Evolutionary conservation across 2,329 filamentous ascomycete genomes (phyloP).

Genomic region (Talaromyces piceae): DNA sequence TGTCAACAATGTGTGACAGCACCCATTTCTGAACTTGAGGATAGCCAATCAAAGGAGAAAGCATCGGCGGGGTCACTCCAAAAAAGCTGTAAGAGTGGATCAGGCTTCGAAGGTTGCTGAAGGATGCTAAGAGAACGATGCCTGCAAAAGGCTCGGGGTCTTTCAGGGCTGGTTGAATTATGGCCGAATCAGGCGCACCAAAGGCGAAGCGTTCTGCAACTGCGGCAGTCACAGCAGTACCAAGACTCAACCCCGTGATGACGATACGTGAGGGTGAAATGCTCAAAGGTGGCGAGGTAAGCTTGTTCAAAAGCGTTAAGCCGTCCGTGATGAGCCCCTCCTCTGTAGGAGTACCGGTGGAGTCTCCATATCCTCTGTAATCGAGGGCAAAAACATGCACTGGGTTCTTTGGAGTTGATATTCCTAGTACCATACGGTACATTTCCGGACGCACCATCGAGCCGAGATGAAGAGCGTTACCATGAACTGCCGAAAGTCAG

Average conservation of each 20-base stretch:
- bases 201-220: constrained; percentile 64
- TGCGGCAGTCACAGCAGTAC: constrained; percentile 73
- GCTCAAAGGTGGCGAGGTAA: constrained; percentile 49
- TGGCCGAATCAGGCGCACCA: constrained; percentile 25
- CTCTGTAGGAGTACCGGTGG: constrained; percentile 73
- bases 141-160: constrained; percentile 62
- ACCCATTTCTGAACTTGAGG: constrained; percentile 58
- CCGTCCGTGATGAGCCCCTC: constrained; percentile 74
- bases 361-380: constrained; percentile 81
- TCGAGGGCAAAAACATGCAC: constrained; percentile 81
- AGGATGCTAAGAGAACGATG: constrained; percentile 70
- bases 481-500: constrained; percentile 29
- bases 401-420: constrained; percentile 53
- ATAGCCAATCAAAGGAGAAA: constrained; percentile 65
- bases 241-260: constrained; percentile 78
- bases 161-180: constrained; percentile 35
- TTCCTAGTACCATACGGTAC: constrained; percentile 69
- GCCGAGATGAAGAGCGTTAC: constrained; percentile 78
- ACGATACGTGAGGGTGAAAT: constrained; percentile 67
- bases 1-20: constrained; percentile 61
- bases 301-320: constrained; percentile 62
- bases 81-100: constrained; percentile 69
- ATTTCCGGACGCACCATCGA: constrained; percentile 68
- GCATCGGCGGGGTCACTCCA: constrained; percentile 65
- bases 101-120: constrained; percentile 65